phyloP scores from a whole-genome alignment of 148 eudicot species.

The Gaultheria prostrata region DNA sequence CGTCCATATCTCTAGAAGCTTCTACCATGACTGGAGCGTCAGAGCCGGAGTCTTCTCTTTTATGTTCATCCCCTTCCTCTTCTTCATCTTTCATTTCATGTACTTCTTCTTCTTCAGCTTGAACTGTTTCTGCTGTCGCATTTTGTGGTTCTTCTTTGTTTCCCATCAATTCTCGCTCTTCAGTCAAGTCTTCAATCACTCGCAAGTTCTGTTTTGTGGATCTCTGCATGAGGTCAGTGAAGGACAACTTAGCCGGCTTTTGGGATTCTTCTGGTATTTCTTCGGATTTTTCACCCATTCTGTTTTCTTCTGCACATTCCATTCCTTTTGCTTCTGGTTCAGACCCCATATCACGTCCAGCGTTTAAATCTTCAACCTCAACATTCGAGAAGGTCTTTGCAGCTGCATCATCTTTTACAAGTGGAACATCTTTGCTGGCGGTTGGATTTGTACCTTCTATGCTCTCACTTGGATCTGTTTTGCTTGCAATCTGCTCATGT shows the following conservation, averaged over 20 bases:
- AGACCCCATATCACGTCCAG: slow-evolving; percentile 12
- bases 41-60: slow-evolving; percentile 35
- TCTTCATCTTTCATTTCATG: slow-evolving; percentile 33
- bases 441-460: slow-evolving; percentile 1
- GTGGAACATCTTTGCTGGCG: background rate
- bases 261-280: slow-evolving; percentile 18
- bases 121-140: slow-evolving; percentile 19
- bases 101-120: slow-evolving; percentile 23
- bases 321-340: slow-evolving; percentile 17
- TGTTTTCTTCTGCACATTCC: slow-evolving; percentile 21
- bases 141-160: slow-evolving; percentile 21
- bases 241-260: slow-evolving; percentile 19
- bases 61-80: slow-evolving; percentile 31
- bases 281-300: background rate
- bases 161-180: slow-evolving; percentile 9
- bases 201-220: slow-evolving; percentile 18
- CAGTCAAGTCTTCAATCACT: slow-evolving; percentile 12
- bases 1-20: slow-evolving; percentile 5
- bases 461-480: slow-evolving; percentile 17
- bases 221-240: slow-evolving; percentile 23
- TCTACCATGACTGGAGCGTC: slow-evolving; percentile 7
- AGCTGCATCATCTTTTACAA: background rate
- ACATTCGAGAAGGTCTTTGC: slow-evolving; percentile 5
- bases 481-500: slow-evolving; percentile 23
- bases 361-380: slow-evolving; percentile 10